These are phyloP conservation scores for Geotrichum reessii DNA, from an alignment of 1,139 yeast genomes.

Conservation along the genomic window DNA sequence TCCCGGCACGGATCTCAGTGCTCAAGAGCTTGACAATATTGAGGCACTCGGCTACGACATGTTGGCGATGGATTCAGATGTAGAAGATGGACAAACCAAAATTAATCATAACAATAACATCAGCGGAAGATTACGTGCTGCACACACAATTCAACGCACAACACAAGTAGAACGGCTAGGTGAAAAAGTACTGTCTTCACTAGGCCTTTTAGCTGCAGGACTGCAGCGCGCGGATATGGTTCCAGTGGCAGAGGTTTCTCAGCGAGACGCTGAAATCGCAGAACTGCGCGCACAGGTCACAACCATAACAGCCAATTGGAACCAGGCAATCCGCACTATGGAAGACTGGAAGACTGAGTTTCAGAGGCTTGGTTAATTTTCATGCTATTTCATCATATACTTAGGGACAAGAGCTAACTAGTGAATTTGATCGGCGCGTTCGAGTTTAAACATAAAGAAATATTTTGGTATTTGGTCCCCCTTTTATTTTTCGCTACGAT, in stretches of 20 bases:
- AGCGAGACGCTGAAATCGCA: slow-evolving; percentile 24
- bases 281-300: slow-evolving; percentile 25
- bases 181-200: slow-evolving; percentile 20
- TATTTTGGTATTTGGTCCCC: no score
- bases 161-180: slow-evolving; percentile 22
- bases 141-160: slow-evolving; percentile 20
- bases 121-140: background rate
- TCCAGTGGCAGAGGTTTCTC: slow-evolving; percentile 24
- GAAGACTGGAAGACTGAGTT: slow-evolving; percentile 28
- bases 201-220: slow-evolving; percentile 21
- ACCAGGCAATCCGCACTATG: slow-evolving; percentile 30
- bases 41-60: slow-evolving; percentile 14
- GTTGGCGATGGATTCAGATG: background rate
- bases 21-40: slow-evolving; percentile 13
- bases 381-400: no score
- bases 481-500: background rate
- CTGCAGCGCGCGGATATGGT: slow-evolving; percentile 28
- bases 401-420: background rate
- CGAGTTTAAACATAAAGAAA: background rate
- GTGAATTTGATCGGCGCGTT: background rate
- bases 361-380: background rate
- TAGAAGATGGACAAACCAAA: background rate
- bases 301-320: slow-evolving; percentile 30
- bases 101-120: background rate
- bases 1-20: slow-evolving; percentile 13